These are phyloP conservation scores for Cryphonectria japonica DNA, from an alignment of 2,329 filamentous ascomycete species.

Conservation along the genomic window DNA sequence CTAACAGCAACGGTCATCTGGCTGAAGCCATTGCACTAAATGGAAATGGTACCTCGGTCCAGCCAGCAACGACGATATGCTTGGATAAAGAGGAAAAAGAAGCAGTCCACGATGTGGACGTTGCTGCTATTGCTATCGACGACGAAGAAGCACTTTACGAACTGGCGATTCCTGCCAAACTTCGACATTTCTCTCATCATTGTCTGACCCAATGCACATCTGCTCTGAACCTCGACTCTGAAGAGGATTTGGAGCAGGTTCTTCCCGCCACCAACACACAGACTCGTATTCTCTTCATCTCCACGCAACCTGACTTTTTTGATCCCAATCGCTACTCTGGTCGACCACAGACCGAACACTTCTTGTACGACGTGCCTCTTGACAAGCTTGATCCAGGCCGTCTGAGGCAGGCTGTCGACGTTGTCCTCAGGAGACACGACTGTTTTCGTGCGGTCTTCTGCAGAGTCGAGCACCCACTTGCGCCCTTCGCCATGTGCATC, in stretches of 20 bases:
- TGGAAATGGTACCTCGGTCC: too few relatives aligned
- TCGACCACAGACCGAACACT: slow-evolving; percentile 26
- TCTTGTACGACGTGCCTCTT: slow-evolving; percentile 25
- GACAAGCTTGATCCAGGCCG: slow-evolving; percentile 22
- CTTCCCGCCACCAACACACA: neutral
- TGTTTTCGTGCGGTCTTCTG: slow-evolving; percentile 29
- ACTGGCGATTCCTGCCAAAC: neutral
- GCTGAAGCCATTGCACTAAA: neutral
- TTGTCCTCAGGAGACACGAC: slow-evolving; percentile 24
- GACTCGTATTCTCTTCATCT: neutral
- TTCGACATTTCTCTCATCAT: neutral
- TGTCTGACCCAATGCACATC: neutral
- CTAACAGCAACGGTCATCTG: neutral
- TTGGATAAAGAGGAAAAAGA: too few relatives aligned
- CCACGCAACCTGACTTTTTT: neutral
- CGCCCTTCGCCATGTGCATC: slow-evolving; percentile 26
- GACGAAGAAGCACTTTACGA: neutral
- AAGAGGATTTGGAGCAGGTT: neutral
- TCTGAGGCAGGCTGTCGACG: slow-evolving; percentile 25
- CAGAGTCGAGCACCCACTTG: slow-evolving; percentile 25
- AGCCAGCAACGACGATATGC: neutral
- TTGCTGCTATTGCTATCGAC: neutral
- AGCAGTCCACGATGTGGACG: neutral
- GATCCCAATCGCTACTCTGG: slow-evolving; percentile 24
- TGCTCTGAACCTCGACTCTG: neutral